A percentile compares a stretch with the other conserved stretches of the same genome.
Evolutionary conservation across 108 stramenopile genomes (phyloP).

Genomic region (Craspedostauros australis): DNA sequence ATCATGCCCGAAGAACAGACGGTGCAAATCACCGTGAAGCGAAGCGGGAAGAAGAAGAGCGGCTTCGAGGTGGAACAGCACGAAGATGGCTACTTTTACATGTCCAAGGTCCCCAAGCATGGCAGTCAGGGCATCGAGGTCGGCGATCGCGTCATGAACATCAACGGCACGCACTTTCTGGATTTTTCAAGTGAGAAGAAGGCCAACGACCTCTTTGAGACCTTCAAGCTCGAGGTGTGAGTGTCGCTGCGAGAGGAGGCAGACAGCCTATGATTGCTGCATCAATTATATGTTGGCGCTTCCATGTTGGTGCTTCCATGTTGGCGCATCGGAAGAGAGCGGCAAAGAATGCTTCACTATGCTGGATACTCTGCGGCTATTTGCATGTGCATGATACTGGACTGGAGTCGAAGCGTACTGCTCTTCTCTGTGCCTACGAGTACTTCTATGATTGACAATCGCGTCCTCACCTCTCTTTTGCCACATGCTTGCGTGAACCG

Average conservation of each 20-base stretch:
- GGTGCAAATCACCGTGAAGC: too few species aligned
- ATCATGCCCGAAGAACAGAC: too few species aligned
- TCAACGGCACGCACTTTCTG: background rate
- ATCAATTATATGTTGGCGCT: too few species aligned
- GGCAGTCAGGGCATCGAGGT: background rate
- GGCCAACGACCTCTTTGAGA: background rate
- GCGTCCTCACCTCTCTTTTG: too few species aligned
- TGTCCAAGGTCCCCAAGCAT: constrained; percentile 14
- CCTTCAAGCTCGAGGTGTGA: constrained; percentile 8
- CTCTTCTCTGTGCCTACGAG: background rate
- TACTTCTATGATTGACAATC: too few species aligned
- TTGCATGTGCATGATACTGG: background rate
- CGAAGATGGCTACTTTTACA: constrained; percentile 20
- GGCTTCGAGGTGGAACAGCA: constrained; percentile 25
- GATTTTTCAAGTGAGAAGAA: constrained; percentile 1
- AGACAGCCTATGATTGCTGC: too few species aligned
- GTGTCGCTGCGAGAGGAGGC: too few species aligned
- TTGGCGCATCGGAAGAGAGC: too few species aligned
- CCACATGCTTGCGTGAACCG: too few species aligned
- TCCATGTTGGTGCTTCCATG: too few species aligned
- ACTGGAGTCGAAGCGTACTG: background rate
- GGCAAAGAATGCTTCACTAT: too few species aligned
- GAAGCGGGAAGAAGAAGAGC: constrained; percentile 19
- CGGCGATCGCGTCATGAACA: constrained; percentile 4
- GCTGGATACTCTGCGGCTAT: too few species aligned